Conservation (phyloP, 2,329 filamentous ascomycete genomes). For the Nothomitra cinnamomea region DNA sequence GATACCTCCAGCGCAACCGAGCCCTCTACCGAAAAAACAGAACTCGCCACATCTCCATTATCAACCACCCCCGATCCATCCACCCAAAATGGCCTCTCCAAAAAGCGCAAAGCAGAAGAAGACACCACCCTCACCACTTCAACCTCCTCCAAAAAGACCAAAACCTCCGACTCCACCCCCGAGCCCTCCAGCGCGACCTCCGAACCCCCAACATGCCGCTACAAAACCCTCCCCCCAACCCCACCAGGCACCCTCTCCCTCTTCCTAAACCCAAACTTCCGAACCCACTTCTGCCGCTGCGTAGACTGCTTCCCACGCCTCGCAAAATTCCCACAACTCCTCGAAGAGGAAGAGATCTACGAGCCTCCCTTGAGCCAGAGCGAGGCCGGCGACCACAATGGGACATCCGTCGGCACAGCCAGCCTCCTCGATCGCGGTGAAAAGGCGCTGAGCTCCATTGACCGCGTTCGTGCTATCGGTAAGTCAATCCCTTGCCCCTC, state of each 20-base stretch:
- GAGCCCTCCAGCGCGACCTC: not conserved
- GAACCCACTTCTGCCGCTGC: slow-evolving; percentile 69
- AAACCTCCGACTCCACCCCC: slow-evolving; percentile 28
- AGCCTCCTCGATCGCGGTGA: slow-evolving; percentile 84
- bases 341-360: slow-evolving; percentile 89
- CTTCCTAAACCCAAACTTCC: slow-evolving; percentile 67
- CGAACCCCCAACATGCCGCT: slow-evolving; percentile 7
- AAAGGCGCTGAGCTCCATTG: slow-evolving; percentile 77
- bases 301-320: slow-evolving; percentile 60
- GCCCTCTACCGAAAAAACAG: not conserved
- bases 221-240: slow-evolving; percentile 40
- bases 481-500: not conserved
- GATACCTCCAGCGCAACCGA: slow-evolving; percentile 7
- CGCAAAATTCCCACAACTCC: slow-evolving; percentile 55
- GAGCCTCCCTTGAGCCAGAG: slow-evolving; percentile 71
- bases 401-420: slow-evolving; percentile 39
- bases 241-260: slow-evolving; percentile 53
- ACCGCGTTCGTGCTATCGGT: slow-evolving; percentile 71
- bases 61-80: not conserved
- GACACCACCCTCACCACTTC: slow-evolving; percentile 4
- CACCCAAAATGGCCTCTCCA: not conserved
- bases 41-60: not conserved
- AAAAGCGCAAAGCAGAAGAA: slow-evolving; percentile 7
- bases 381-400: slow-evolving; percentile 35
- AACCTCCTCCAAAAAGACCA: slow-evolving; percentile 43